These are phyloP conservation scores for Fusarium sp. DNA, from an alignment of 2,329 filamentous ascomycete species.

Conservation along the genomic window DNA sequence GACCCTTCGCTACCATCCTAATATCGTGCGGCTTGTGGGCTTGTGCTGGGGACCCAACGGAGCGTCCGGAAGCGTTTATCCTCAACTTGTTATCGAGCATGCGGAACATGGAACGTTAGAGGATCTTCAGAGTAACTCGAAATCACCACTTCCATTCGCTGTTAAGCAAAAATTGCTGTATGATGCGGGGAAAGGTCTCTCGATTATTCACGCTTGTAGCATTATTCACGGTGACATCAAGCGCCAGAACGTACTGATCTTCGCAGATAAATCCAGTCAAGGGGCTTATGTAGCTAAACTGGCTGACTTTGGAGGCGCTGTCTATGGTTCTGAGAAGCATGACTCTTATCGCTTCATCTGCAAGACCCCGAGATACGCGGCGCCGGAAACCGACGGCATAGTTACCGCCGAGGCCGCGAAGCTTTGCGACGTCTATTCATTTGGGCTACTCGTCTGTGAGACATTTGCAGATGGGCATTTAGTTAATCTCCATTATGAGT, in stretches of 20 bases:
- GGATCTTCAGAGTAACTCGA: not conserved
- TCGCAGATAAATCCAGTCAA: not conserved
- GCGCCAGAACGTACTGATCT: not conserved
- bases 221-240: not conserved
- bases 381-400: not conserved
- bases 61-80: not conserved
- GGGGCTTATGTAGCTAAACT: not conserved
- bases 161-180: not conserved
- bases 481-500: not conserved
- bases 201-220: not conserved
- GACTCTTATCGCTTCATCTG: conserved; percentile 7
- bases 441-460: not conserved
- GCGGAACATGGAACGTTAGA: not conserved
- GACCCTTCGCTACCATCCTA: not conserved
- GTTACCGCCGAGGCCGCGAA: not conserved
- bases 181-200: not conserved
- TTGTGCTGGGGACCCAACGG: not conserved
- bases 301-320: not conserved
- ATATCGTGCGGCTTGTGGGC: not conserved
- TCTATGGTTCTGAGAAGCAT: not conserved
- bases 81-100: not conserved
- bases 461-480: not conserved
- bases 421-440: not conserved
- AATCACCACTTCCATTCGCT: not conserved
- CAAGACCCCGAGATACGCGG: not conserved